Base-by-base conservation (phyloP, 2,329 filamentous ascomycete species). In the Neopestalotiopsis sp. region DNA sequence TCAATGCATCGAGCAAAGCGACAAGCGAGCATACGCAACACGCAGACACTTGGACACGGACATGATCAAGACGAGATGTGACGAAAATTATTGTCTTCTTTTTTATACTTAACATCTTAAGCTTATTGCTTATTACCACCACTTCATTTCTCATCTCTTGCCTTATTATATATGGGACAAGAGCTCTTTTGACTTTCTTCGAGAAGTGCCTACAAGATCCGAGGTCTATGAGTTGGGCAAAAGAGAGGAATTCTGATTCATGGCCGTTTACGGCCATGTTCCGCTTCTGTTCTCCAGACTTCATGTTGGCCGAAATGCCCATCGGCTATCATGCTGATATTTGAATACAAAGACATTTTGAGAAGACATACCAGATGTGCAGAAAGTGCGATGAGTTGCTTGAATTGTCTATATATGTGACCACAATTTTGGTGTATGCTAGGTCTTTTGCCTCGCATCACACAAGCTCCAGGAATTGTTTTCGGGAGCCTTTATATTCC, bases 41-140 rank as follows among this genome's bases (percentile, higher is more conserved):
- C 14, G 34, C 30, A 61, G n/a, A 12, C 13, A 62, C n/a, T 38
- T 66, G 28, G 42, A 45, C 34, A 38, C 34, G 34, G 34, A 66
- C 63, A 66, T 49, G 63, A 66, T 57, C 32, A 66, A 66, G 63
- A 66, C 63, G 52, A 45, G 63, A 66, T 32, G 63, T 56, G 45
- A 66, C 45, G 63, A 66, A 12, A 66, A 12, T 28, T 38, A 38
- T 49, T 65, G 28, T 20, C 59, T 62, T 62, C 59, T 61, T 61
- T 38, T 52, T 52, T 20, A 52, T 20, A 38, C 34, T 38, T 38
- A 38, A 7, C 24, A 28, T 38, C 10, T 38, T 38, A 38, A 38
- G 34, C 34, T 38, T 38, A 38, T 7, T 38, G 34, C 34, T 38
- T 38, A 38, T 38, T 38, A 38, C 34, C 34, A 30, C n/a, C 57